Base-by-base conservation (phyloP, 2,329 filamentous ascomycete genomes). In the Acarospora socialis region DNA sequence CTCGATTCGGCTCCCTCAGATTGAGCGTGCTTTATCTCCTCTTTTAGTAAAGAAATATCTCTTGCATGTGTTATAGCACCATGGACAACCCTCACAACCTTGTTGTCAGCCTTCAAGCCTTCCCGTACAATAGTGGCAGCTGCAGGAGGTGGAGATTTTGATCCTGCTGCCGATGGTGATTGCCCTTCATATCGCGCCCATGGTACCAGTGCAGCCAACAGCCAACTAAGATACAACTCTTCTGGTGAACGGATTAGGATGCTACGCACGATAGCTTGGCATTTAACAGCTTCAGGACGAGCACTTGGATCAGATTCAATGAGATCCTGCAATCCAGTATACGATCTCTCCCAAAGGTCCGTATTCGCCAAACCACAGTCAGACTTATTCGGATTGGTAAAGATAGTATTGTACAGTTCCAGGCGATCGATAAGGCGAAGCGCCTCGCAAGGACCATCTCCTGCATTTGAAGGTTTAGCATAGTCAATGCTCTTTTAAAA, bases 81-180 rank as follows among this genome's bases (percentile, higher is more conserved):
- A 9, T 68, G 66, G 33, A 90, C 60, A 4, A 87, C 56, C 41
- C 75, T 73, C 25, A 68, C 70, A 4, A 83, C 59, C 50, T 78
- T 90, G 50, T 84, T 92, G 2, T 80, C 72, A 1, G 76, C 69
- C 47, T 79, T 83, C 50, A 92, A 73, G 4, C 83, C 83, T 50
- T 92, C 81, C 19, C 77, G 66, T 4, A 73, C 76, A 4, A 79
- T 77, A 18, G 71, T 59, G 3, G 68, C 67, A 3, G 75, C 67
- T 12, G 73, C 63, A 1, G 77, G 71, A 13, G 67, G 65, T 3
- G 67, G 59, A 13, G 57, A 50, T 47, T 71, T 78, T 28, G 58
- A 56, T 22, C 60, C 61, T 8, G 51, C 49, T 6, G 52, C 56
- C 17, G 55, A 43, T 4, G 49, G 46, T n/a, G n/a, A n/a, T n/a